Evolutionary conservation across 352 stramenopile species (phyloP).

Genomic region (Blastocystis sp.): DNA sequence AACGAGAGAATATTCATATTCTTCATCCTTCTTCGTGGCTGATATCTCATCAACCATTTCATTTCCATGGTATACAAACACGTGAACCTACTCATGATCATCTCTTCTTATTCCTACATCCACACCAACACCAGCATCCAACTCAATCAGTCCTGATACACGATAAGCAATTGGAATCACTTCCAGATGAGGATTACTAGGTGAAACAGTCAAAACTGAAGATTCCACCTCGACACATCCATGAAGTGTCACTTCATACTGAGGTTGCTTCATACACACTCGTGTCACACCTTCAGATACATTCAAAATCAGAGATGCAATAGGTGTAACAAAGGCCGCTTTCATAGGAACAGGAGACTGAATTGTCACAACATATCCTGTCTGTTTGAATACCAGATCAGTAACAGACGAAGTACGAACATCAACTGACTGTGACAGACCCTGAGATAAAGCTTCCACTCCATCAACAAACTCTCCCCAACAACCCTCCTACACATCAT

Average conservation of each 20-base stretch:
- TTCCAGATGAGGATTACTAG: not conserved
- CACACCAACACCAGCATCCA: not conserved
- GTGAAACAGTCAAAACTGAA: not conserved
- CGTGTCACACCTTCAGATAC: not conserved
- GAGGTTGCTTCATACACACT: not conserved
- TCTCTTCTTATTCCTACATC: not conserved
- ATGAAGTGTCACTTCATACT: not conserved
- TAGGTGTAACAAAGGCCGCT: not conserved
- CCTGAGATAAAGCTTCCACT: not conserved
- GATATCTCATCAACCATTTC: not conserved
- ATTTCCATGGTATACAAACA: not conserved
- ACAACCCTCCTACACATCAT: constrained; percentile 9
- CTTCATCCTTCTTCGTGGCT: not conserved
- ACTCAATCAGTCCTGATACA: not conserved
- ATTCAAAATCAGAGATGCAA: not conserved
- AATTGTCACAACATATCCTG: not conserved
- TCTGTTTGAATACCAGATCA: not conserved
- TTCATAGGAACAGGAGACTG: not conserved
- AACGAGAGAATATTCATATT: not conserved
- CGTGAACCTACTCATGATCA: not conserved
- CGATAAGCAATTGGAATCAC: not conserved
- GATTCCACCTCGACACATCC: not conserved
- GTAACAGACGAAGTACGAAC: not conserved
- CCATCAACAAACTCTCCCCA: not conserved
- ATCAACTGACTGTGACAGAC: not conserved